Evolutionary conservation across 345 rosid genomes (phyloP).

Genomic region (Gossypium turneri): DNA sequence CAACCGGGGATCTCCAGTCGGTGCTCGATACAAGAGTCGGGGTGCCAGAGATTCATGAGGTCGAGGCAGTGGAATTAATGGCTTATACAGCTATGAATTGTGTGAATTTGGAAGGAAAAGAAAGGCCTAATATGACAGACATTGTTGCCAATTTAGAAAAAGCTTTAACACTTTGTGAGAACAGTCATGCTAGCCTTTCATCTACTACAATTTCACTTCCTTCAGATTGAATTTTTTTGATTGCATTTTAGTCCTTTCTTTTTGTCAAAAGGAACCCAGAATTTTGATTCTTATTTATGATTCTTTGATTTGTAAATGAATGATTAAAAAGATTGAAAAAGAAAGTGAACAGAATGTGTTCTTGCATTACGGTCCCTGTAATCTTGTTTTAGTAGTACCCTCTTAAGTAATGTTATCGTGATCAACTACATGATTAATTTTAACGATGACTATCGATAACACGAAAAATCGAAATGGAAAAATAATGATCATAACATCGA

Average conservation of each 20-base stretch:
- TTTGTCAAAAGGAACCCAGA: background rate
- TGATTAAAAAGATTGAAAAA: background rate
- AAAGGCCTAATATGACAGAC: constrained; percentile 47
- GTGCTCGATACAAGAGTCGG: constrained; percentile 44
- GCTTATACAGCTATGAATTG: constrained; percentile 42
- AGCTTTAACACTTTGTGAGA: constrained; percentile 40
- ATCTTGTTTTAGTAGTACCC: background rate
- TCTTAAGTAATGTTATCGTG: too few species aligned
- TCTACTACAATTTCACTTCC: constrained; percentile 22
- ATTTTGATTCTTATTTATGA: background rate
- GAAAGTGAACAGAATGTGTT: background rate
- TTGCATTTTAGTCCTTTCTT: background rate
- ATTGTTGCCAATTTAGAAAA: constrained; percentile 51
- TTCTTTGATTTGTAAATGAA: background rate
- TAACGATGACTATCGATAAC: too few species aligned
- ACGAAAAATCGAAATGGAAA: too few species aligned
- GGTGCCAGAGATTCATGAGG: constrained; percentile 30
- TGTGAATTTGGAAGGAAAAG: constrained; percentile 50
- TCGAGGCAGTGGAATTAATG: constrained; percentile 43
- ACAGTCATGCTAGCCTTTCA: constrained; percentile 20
- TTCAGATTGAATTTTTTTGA: constrained; percentile 27
- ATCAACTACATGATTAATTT: too few species aligned
- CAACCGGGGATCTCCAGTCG: constrained; percentile 27
- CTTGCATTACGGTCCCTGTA: background rate
- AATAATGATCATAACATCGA: too few species aligned